Evolutionary conservation across 768 basidiomycete species (phyloP).

Genomic region (Lentinus brumalis): DNA sequence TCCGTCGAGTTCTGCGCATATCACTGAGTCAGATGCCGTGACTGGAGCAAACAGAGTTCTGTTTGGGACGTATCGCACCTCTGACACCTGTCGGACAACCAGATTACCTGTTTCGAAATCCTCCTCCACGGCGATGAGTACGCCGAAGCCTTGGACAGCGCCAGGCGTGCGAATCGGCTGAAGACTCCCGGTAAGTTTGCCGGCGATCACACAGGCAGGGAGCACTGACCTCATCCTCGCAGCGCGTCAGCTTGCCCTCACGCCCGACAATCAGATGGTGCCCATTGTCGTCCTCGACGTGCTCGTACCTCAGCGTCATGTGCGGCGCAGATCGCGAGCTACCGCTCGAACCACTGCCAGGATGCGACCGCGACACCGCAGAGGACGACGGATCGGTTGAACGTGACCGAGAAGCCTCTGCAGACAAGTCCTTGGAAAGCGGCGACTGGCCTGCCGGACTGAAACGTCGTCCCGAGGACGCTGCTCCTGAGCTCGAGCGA

Average conservation of each 20-base stretch:
- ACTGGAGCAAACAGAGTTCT: not conserved
- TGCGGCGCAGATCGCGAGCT: slow-evolving; percentile 36
- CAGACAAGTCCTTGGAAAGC: slow-evolving; percentile 4
- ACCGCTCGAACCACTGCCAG: slow-evolving; percentile 15
- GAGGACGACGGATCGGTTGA: slow-evolving; percentile 2
- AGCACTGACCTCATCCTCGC: slow-evolving; percentile 70
- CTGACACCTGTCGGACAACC: slow-evolving; percentile 76
- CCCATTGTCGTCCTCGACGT: slow-evolving; percentile 63
- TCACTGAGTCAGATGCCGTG: not conserved
- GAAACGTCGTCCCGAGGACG: not conserved
- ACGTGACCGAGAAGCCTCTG: slow-evolving; percentile 2
- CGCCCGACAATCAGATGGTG: slow-evolving; percentile 71
- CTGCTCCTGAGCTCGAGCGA: slow-evolving; percentile 11
- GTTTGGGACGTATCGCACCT: slow-evolving; percentile 43
- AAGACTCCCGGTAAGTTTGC: not conserved
- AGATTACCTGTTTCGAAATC: slow-evolving; percentile 52
- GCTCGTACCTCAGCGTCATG: slow-evolving; percentile 66
- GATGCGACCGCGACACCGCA: slow-evolving; percentile 14
- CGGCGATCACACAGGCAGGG: not conserved
- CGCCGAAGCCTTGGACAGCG: slow-evolving; percentile 82
- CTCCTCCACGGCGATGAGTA: slow-evolving; percentile 71
- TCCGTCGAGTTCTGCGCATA: slow-evolving; percentile 64
- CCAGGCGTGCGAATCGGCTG: slow-evolving; percentile 83
- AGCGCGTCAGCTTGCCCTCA: slow-evolving; percentile 63
- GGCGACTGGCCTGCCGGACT: not conserved